Conservation (phyloP, 306 rosid genomes). For the Casuarina cunninghamiana region DNA sequence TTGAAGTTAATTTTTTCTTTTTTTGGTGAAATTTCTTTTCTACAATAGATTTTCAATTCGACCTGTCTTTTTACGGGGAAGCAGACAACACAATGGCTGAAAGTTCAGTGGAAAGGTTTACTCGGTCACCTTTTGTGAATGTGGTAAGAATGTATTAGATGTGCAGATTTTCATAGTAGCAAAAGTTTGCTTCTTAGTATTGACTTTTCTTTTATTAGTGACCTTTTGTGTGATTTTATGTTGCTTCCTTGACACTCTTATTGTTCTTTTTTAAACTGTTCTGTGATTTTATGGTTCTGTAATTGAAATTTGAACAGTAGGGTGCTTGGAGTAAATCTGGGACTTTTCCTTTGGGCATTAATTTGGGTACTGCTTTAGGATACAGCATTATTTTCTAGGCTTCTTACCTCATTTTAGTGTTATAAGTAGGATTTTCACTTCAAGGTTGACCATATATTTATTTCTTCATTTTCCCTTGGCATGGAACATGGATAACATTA, state of each 20-base stretch:
- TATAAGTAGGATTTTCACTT: background rate
- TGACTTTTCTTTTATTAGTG: constrained; percentile 19
- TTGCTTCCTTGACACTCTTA: background rate
- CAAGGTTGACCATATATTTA: background rate
- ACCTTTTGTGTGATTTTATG: constrained; percentile 20
- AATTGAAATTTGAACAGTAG: background rate
- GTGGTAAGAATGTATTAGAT: constrained; percentile 61
- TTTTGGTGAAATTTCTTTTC: constrained; percentile 53
- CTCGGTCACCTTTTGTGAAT: constrained; percentile 46
- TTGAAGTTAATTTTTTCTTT: constrained; percentile 35
- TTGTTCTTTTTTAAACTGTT: constrained; percentile 18
- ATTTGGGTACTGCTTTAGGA: background rate
- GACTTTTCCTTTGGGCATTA: background rate
- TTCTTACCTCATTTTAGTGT: background rate
- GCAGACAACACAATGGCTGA: constrained; percentile 57
- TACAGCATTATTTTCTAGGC: background rate
- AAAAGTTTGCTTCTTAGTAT: constrained; percentile 26
- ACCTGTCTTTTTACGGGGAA: constrained; percentile 53
- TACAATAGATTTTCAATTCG: constrained; percentile 62
- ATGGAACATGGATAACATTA: background rate
- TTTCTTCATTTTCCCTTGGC: background rate
- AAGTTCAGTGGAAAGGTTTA: constrained; percentile 57
- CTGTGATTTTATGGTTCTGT: constrained; percentile 9
- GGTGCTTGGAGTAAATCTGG: constrained; percentile 4
- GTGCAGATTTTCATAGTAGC: constrained; percentile 40